Evolutionary conservation across 75 land plant species (phyloP).

Genomic region (Pinus taeda): DNA sequence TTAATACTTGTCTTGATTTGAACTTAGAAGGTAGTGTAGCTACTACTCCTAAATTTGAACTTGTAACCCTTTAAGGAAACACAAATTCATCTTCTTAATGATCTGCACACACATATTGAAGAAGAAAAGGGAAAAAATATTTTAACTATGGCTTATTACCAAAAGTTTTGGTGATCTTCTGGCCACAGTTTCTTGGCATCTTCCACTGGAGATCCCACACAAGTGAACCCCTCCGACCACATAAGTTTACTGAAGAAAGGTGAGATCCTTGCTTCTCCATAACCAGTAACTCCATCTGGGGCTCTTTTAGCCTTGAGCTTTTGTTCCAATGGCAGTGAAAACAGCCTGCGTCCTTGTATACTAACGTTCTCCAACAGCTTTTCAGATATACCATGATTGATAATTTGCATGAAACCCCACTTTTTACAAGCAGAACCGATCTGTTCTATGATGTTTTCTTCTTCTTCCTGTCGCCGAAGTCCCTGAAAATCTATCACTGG

Average conservation of each 20-base stretch:
- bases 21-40: no score
- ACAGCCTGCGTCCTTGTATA: slow-evolving; percentile 33
- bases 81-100: no score
- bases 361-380: slow-evolving; percentile 37
- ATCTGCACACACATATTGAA: no score
- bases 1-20: no score
- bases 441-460: background rate
- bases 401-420: slow-evolving; percentile 76
- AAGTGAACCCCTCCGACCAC: slow-evolving; percentile 76
- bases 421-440: slow-evolving; percentile 40
- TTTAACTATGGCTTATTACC: background rate
- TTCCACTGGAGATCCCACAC: background rate
- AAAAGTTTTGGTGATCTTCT: background rate
- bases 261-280: slow-evolving; percentile 53
- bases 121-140: no score
- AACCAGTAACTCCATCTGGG: slow-evolving; percentile 58
- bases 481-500: no score
- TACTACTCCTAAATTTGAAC: no score
- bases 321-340: slow-evolving; percentile 52
- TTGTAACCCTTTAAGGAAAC: no score
- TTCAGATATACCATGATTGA: slow-evolving; percentile 50
- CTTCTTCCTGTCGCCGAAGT: no score
- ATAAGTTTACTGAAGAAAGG: slow-evolving; percentile 59
- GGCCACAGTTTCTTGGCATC: background rate
- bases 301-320: slow-evolving; percentile 54